Conservation (phyloP, 768 basidiomycete species). For the Megacollybia marginata region DNA sequence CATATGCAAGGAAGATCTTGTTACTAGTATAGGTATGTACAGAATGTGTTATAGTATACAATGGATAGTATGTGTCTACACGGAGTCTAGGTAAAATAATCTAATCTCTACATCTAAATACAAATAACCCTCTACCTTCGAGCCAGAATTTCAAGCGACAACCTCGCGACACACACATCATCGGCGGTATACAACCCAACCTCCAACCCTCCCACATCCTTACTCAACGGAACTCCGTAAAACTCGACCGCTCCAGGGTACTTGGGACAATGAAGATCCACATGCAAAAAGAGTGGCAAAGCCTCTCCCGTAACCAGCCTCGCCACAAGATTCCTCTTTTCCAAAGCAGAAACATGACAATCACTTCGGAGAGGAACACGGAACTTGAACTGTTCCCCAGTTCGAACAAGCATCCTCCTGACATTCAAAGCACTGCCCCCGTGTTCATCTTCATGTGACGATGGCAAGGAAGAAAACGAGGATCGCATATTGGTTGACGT, state of each 20-base stretch:
- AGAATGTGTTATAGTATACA: too few relatives aligned
- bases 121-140: background rate
- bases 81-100: too few relatives aligned
- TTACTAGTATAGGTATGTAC: too few relatives aligned
- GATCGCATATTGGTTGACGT: slow-evolving; percentile 32
- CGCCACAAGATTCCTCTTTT: slow-evolving; percentile 34
- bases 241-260: slow-evolving; percentile 48
- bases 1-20: too few relatives aligned
- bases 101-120: too few relatives aligned
- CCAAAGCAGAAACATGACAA: slow-evolving; percentile 12
- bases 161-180: slow-evolving; percentile 44
- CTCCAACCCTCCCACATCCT: slow-evolving; percentile 46
- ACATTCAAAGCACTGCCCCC: slow-evolving; percentile 18
- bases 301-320: slow-evolving; percentile 43
- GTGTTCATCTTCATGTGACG: slow-evolving; percentile 39
- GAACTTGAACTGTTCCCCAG: slow-evolving; percentile 55
- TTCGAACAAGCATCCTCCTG: slow-evolving; percentile 43
- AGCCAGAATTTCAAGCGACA: slow-evolving; percentile 43
- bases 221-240: slow-evolving; percentile 40
- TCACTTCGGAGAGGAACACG: slow-evolving; percentile 27
- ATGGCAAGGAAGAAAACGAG: slow-evolving; percentile 61
- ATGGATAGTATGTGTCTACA: too few relatives aligned
- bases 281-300: slow-evolving; percentile 49
- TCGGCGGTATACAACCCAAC: slow-evolving; percentile 49
- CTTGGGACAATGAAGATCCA: slow-evolving; percentile 37